Evolutionary conservation across 2,329 filamentous ascomycete species (phyloP), one percentile per base, ranked within the genome.

Genomic region (Fusarium verrucosum): DNA sequence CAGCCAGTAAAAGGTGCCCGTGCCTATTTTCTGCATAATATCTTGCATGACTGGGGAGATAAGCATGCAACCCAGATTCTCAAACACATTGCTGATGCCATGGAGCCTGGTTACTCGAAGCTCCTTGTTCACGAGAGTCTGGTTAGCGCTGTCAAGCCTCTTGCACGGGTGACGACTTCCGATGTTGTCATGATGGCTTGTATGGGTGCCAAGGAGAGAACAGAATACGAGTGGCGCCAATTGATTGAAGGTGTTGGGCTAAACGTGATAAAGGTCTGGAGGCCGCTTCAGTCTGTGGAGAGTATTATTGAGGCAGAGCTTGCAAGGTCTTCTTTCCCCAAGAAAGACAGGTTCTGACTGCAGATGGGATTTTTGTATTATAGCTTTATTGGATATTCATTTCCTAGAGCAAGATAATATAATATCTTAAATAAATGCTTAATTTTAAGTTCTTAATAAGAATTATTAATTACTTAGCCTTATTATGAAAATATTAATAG

Each of bases 31-130:
- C 74, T 84, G 60, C 80, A 81, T 25, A 76, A 77, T 56, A 82
- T 85, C 19, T 65, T 85, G 5, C 82, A 85, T 61, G 81, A 84
- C 66, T 84, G 81, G 82, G 74, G 78, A 0, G 79, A 83, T 23
- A 72, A 72, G 3, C 71, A 79, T 13, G 70, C 74, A 0, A 53
- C 65, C 2, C 56, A 62, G n/a, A 81, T 82, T 19, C 65, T 78
- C 10, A 46, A 57, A 5, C 45, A 66, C 4, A 43, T 67, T 8
- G 49, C 51, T 8, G 40, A 50, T 5, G 70, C 70, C 0, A 73
- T 74, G 70, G 65, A 73, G 26, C 67, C 38, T 35, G 74, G 74
- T 0, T 79, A 79, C 46, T 79, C 76, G 5, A 76, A 70, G 57
- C 61, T 79, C 14, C 58, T 79, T 3, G 69, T 79, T 5, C 73